Evolutionary conservation across 179 eudicot species (phyloP).

Genomic region (Carnegiea gigantea): DNA sequence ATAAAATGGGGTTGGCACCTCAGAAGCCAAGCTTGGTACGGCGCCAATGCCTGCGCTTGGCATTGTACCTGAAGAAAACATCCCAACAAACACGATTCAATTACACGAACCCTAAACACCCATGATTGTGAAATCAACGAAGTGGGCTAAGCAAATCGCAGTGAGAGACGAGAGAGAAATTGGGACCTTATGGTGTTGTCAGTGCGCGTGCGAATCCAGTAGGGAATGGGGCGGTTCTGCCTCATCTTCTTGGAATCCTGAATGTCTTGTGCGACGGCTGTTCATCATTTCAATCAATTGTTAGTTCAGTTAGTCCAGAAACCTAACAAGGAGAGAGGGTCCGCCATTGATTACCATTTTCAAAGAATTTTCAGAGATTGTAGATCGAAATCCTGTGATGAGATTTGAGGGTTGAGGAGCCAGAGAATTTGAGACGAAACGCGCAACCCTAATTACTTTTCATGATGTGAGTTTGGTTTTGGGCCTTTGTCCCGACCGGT

Average conservation of each 20-base stretch:
- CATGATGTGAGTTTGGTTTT: too few relatives aligned
- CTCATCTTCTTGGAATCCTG: constrained; percentile 48
- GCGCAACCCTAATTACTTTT: too few relatives aligned
- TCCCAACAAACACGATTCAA: neutral
- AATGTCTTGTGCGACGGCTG: constrained; percentile 48
- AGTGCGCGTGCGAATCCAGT: constrained; percentile 47
- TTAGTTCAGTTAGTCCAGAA: too few relatives aligned
- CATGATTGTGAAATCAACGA: neutral
- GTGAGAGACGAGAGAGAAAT: constrained; percentile 7
- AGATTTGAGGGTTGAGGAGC: too few relatives aligned
- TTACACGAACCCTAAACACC: neutral
- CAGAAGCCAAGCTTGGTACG: constrained; percentile 41
- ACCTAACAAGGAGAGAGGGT: too few relatives aligned
- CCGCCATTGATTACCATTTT: constrained; percentile 18
- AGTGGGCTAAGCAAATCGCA: neutral
- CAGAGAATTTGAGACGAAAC: too few relatives aligned
- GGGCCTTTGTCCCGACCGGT: too few relatives aligned
- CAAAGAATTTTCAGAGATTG: constrained; percentile 2
- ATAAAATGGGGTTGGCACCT: neutral
- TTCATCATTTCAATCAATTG: neutral
- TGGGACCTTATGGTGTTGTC: constrained; percentile 47
- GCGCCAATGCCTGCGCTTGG: constrained; percentile 44
- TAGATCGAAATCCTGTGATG: neutral
- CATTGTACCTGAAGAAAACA: constrained; percentile 30
- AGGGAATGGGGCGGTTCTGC: constrained; percentile 43